Evolutionary conservation across 2,329 filamentous ascomycete species (phyloP), one percentile per base, ranked within the genome.

Genomic region (Stemphylium vesicarium): DNA sequence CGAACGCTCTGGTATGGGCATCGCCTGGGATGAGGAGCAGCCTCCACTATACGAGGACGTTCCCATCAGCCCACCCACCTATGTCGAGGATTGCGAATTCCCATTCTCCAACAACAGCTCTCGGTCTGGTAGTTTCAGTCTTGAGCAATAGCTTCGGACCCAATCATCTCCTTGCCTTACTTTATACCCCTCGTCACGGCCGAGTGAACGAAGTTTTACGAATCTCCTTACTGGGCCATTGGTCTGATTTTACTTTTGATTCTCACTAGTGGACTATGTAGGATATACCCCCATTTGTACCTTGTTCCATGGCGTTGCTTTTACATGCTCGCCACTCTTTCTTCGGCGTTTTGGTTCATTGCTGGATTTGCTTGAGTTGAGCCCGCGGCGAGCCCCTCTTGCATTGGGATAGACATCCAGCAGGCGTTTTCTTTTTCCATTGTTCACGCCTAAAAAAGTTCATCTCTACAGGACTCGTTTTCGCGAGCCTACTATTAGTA

Each of bases 21-120:
- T 99, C 67, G 91, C 90, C 65, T 99, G 95, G 94, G 94, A 98
- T 66, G 94, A 97, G 77, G 94, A 99, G 80, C 88, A 91, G 70
- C 94, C 94, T 11, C 94, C 94, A 0, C 85, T 96, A 64, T 99
- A 99, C 77, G 89, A 95, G 76, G 92, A 98, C 71, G 92, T 98
- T 37, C 93, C 94, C 0, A 88, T 87, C 2, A 92, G 89, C 67
- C 94, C 94, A 43, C 94, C 94, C 8, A 77, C 77, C 39, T 82
- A 81, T 63, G 60, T 73, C 26, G 63, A 64, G 31, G 69, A 74
- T 13, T 69, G 62, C 58, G 66, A 70, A 20, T 56, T 63, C 12
- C 60, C 64, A 20, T 57, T 54, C 5, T 63, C 71, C 8, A 60
- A 41, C 38, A 49, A 22, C 29, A 65, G 56, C 49, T 68, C 66